phyloP scores from a whole-genome alignment of 1,139 yeast species.

The Pichia sp. region DNA sequence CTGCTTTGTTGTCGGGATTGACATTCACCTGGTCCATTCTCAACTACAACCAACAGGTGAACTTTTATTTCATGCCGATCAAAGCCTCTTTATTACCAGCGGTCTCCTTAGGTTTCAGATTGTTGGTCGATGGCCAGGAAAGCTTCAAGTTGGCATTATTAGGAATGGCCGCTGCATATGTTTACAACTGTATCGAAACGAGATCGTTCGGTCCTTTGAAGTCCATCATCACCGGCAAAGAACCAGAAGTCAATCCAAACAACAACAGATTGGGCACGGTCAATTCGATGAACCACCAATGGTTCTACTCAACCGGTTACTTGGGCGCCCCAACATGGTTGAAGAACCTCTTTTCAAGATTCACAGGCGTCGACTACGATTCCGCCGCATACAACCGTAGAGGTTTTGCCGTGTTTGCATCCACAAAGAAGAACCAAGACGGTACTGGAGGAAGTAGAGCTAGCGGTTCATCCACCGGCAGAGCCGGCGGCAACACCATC shows the following conservation, averaged over 20 bases:
- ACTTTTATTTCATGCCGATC: conserved; percentile 52
- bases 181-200: conserved; percentile 60
- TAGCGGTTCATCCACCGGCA: not conserved
- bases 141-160: conserved; percentile 41
- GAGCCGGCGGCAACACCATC: not conserved
- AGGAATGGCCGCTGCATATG: conserved; percentile 55
- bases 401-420: conserved; percentile 18
- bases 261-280: conserved; percentile 37
- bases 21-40: conserved; percentile 61
- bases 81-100: conserved; percentile 60
- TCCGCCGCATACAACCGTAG: conserved; percentile 29
- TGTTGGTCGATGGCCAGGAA: conserved; percentile 42
- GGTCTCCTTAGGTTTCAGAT: conserved; percentile 48
- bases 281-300: conserved; percentile 26
- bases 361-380: conserved; percentile 32
- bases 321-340: conserved; percentile 38
- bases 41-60: conserved; percentile 48
- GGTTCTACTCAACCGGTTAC: conserved; percentile 36
- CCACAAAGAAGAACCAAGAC: not conserved
- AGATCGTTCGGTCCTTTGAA: conserved; percentile 49
- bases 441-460: not conserved
- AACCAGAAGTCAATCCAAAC: conserved; percentile 19
- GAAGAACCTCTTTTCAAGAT: conserved; percentile 22
- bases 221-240: conserved; percentile 28
- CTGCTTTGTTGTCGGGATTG: conserved; percentile 48